Conservation (phyloP, 2,329 filamentous ascomycete species). For the Helminthosporium solani region DNA sequence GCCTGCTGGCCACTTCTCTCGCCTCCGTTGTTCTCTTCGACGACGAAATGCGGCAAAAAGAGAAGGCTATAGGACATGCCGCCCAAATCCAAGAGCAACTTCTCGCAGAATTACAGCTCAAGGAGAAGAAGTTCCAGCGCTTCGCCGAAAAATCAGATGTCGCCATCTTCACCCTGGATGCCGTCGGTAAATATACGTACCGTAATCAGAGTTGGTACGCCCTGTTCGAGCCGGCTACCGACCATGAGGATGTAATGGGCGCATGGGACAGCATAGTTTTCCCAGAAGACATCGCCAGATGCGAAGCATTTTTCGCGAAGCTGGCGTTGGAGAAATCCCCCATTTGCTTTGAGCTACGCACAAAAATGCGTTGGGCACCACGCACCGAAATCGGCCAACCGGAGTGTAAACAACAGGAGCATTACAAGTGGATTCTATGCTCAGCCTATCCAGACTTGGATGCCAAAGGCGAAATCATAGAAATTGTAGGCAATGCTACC, state of each 20-base stretch:
- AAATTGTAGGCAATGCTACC: constrained; percentile 39
- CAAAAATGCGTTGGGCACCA: constrained; percentile 39
- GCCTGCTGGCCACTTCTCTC: constrained; percentile 42
- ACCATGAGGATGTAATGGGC: constrained; percentile 15
- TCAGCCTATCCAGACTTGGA: constrained; percentile 32
- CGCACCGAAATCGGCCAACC: constrained; percentile 12
- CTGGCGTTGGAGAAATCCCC: constrained; percentile 31
- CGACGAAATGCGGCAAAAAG: constrained; percentile 39
- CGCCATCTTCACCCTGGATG: constrained; percentile 41
- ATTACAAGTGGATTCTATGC: constrained; percentile 33
- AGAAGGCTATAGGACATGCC: constrained; percentile 32
- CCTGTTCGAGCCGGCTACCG: constrained; percentile 25
- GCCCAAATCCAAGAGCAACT: constrained; percentile 30
- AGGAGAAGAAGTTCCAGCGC: constrained; percentile 32
- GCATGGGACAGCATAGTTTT: constrained; percentile 22
- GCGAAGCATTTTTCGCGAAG: constrained; percentile 24
- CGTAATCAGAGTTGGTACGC: constrained; percentile 44
- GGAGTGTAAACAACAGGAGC: constrained; percentile 12
- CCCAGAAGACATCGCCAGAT: constrained; percentile 33
- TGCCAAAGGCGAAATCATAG: constrained; percentile 22
- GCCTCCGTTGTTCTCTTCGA: constrained; percentile 44
- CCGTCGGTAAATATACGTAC: constrained; percentile 37
- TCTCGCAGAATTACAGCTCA: constrained; percentile 31
- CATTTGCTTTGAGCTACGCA: constrained; percentile 41
- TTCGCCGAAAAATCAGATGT: constrained; percentile 40